A percentile compares a stretch with the other conserved stretches of the same genome.
phyloP scores from a whole-genome alignment of 1,139 yeast species.

The Pichia sp. region DNA sequence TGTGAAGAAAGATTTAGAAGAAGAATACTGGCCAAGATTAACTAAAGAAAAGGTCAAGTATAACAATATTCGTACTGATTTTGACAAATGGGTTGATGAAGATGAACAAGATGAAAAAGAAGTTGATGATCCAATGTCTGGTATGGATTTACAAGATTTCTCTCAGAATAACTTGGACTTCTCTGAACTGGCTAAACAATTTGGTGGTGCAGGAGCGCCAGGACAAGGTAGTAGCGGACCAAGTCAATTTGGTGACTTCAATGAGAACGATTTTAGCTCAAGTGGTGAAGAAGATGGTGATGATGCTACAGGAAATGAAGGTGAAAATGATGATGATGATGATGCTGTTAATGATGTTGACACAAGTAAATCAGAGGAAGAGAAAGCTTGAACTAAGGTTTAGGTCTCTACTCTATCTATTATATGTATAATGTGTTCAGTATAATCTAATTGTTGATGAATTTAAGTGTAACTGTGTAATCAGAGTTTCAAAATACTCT shows the following conservation, averaged over 20 bases:
- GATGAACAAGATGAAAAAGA: constrained; percentile 78
- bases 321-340: constrained; percentile 6
- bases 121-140: constrained; percentile 32
- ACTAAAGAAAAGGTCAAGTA: constrained; percentile 66
- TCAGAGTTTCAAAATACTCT: no score
- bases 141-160: constrained; percentile 20
- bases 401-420: no score
- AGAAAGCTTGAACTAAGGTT: neutral
- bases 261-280: constrained; percentile 21
- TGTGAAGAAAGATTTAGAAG: constrained; percentile 55
- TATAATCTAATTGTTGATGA: no score
- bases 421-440: no score
- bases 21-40: constrained; percentile 88
- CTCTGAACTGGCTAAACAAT: constrained; percentile 22
- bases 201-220: constrained; percentile 17
- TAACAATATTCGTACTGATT: constrained; percentile 84
- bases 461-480: no score
- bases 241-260: constrained; percentile 14
- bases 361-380: neutral
- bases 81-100: constrained; percentile 95
- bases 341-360: neutral
- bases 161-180: constrained; percentile 21
- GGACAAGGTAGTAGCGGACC: constrained; percentile 9
- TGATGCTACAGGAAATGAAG: constrained; percentile 14
- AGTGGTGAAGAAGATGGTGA: constrained; percentile 28